Conservation (phyloP, 2,329 filamentous ascomycete genomes). For the Cladosporium sp. region DNA sequence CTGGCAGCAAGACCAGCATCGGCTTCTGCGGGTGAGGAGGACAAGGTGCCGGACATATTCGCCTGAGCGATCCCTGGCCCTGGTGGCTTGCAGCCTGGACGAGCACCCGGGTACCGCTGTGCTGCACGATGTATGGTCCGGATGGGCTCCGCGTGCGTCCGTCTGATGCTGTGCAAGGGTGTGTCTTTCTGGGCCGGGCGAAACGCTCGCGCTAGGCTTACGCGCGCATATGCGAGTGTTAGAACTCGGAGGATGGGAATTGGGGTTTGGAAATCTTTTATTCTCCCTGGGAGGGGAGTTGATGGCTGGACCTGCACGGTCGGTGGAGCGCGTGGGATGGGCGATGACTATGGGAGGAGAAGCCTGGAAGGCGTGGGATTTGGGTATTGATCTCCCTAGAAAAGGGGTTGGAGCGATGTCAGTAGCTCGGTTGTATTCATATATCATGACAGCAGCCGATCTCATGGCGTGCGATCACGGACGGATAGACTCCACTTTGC, state of each 20-base stretch:
- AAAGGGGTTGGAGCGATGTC: too few species aligned
- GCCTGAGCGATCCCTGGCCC: background rate
- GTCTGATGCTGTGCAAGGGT: background rate
- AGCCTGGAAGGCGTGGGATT: background rate
- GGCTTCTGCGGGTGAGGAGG: slow-evolving; percentile 8
- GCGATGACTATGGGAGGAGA: background rate
- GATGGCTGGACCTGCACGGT: background rate
- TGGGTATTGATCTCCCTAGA: too few species aligned
- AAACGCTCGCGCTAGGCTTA: background rate
- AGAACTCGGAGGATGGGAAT: slow-evolving; percentile 6
- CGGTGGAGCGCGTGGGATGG: slow-evolving; percentile 3
- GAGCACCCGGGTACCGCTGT: background rate
- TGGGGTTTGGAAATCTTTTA: background rate
- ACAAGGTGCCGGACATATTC: background rate
- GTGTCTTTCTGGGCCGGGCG: background rate
- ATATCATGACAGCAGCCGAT: background rate
- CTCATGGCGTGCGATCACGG: background rate
- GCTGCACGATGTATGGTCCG: slow-evolving; percentile 1
- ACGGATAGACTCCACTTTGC: background rate
- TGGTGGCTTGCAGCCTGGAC: slow-evolving; percentile 1
- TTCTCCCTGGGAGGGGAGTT: background rate
- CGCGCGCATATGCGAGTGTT: slow-evolving; percentile 6
- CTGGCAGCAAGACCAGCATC: background rate
- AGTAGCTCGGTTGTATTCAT: background rate
- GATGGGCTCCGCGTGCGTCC: background rate